Evolutionary conservation across 78 protist genomes (phyloP).

Genomic region (Acrasis kona): DNA sequence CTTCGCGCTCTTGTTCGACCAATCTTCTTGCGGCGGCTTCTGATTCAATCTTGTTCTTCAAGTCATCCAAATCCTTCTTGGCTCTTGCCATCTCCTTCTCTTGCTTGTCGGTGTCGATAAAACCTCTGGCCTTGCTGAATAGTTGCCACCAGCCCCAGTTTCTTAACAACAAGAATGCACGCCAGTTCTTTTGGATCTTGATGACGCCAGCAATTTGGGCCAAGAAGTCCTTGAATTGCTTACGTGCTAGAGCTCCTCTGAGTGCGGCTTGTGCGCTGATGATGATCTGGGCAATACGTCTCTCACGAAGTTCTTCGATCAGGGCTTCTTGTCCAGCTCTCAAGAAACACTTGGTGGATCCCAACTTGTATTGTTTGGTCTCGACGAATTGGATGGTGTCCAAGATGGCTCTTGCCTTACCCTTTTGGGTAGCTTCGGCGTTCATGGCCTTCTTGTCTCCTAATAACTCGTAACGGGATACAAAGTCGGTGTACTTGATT

Average conservation of each 20-base stretch:
- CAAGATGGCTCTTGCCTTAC: background rate
- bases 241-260: background rate
- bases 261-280: background rate
- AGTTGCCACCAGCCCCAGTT: background rate
- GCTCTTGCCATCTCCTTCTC: background rate
- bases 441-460: background rate
- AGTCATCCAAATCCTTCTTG: background rate
- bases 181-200: background rate
- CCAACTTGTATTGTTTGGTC: background rate
- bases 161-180: background rate
- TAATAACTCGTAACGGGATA: background rate
- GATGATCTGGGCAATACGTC: background rate
- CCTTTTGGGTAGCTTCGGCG: background rate
- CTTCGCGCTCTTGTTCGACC: background rate
- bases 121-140: background rate
- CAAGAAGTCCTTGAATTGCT: background rate
- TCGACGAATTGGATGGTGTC: background rate
- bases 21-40: background rate
- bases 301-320: background rate
- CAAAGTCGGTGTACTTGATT: background rate
- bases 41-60: background rate
- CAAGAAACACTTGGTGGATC: background rate
- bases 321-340: background rate
- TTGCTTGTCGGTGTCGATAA: background rate
- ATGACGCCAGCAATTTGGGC: background rate